phyloP scores from a whole-genome alignment of 148 eudicot genomes.

The Selenicereus undatus region DNA sequence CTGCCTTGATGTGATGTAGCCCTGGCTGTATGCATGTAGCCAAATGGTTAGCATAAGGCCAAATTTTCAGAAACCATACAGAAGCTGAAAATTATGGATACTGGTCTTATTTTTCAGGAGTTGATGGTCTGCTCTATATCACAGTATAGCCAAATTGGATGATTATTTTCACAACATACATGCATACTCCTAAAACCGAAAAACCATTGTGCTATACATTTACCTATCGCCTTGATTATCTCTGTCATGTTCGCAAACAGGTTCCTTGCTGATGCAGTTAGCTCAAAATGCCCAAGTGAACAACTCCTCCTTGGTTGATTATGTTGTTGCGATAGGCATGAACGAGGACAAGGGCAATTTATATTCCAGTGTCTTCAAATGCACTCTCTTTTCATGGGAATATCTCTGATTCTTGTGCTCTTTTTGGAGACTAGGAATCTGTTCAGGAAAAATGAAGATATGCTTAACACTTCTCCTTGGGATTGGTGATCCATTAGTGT shows the following conservation, averaged over 20 bases:
- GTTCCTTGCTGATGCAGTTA: background rate
- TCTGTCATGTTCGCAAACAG: background rate
- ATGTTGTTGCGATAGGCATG: background rate
- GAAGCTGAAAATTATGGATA: too few species aligned
- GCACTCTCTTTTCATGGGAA: background rate
- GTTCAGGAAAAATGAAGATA: background rate
- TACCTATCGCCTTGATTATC: background rate
- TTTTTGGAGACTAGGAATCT: background rate
- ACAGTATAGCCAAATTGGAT: too few species aligned
- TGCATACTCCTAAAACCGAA: too few species aligned
- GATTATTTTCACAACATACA: too few species aligned
- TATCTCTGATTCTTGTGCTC: background rate
- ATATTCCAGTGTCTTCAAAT: background rate
- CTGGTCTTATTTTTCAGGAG: too few species aligned
- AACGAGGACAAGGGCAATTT: background rate
- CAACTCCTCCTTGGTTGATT: background rate
- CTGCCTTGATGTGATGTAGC: too few species aligned
- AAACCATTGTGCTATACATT: background rate
- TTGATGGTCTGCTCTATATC: too few species aligned
- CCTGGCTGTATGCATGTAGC: too few species aligned
- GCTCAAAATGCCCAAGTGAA: background rate
- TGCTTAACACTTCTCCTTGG: slow-evolving; percentile 3
- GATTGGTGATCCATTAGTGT: slow-evolving; percentile 19
- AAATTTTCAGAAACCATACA: too few species aligned
- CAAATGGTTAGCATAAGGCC: background rate